Evolutionary conservation across 164 flowering plant species (phyloP).

Genomic region (Tinospora cordifolia): DNA sequence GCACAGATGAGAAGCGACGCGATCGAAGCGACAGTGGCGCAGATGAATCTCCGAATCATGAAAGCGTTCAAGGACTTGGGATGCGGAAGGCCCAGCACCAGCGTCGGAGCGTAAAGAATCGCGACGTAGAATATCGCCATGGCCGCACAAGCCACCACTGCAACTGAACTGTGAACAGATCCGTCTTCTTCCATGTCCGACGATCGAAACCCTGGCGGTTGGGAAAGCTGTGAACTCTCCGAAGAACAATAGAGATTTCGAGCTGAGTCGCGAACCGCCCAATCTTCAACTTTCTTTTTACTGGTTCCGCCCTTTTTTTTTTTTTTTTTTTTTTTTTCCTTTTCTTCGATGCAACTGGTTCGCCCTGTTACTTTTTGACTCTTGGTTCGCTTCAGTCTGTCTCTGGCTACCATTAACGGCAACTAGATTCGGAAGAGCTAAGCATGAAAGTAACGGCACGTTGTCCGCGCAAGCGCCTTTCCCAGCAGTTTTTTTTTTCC

Average conservation of each 20-base stretch:
- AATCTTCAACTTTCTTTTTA: no score
- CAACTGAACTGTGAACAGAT: conserved; percentile 35
- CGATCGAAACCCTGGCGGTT: conserved; percentile 10
- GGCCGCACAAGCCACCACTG: conserved; percentile 48
- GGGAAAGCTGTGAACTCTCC: neutral
- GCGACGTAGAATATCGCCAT: conserved; percentile 75
- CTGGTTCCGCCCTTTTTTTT: no score
- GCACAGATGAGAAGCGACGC: conserved; percentile 42
- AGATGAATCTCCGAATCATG: conserved; percentile 75
- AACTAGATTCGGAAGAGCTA: no score
- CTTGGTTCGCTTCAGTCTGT: no score
- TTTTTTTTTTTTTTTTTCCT: no score
- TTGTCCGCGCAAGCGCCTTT: no score
- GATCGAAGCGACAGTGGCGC: conserved; percentile 57
- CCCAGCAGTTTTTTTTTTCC: no score
- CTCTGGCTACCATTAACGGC: no score
- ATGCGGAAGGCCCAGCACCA: conserved; percentile 68
- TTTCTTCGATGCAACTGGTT: no score
- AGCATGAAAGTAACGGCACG: no score
- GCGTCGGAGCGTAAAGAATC: conserved; percentile 68
- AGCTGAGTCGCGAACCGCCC: neutral
- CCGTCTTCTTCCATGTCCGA: conserved; percentile 14
- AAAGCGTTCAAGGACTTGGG: conserved; percentile 46
- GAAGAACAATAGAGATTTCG: neutral
- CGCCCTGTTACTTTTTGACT: no score